These are phyloP conservation scores for Aureobasidium melanogenum DNA, from an alignment of 2,329 filamentous ascomycete species.

Conservation along the genomic window DNA sequence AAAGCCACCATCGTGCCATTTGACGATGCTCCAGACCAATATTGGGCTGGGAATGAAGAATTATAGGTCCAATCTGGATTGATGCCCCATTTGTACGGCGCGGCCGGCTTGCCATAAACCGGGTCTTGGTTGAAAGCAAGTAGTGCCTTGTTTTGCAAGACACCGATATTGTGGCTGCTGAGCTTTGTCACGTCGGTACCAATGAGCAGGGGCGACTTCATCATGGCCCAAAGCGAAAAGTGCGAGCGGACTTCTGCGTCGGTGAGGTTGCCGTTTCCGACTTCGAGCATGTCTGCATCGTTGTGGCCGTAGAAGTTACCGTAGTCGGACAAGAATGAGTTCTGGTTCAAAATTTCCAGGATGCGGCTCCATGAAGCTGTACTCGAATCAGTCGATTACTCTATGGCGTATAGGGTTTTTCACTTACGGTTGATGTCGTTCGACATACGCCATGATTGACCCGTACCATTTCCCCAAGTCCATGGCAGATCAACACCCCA, in stretches of 20 bases:
- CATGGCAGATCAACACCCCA: conserved; percentile 22
- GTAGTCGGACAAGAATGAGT: conserved; percentile 37
- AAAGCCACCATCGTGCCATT: not conserved
- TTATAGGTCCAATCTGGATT: not conserved
- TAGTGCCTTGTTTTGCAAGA: conserved; percentile 27
- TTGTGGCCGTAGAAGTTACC: conserved; percentile 41
- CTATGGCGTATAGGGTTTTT: too few species aligned
- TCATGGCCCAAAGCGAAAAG: conserved; percentile 45
- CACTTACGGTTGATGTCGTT: conserved; percentile 42
- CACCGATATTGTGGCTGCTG: conserved; percentile 31
- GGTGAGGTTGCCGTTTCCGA: conserved; percentile 40
- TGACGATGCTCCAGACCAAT: not conserved
- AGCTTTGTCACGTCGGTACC: conserved; percentile 37
- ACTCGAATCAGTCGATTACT: conserved; percentile 20
- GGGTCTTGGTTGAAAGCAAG: conserved; percentile 44
- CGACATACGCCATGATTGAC: conserved; percentile 39
- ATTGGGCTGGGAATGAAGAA: not conserved
- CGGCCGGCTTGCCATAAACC: not conserved
- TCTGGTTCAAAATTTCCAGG: conserved; percentile 45
- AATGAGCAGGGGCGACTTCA: conserved; percentile 44
- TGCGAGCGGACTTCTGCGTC: conserved; percentile 43
- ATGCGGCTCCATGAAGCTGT: conserved; percentile 43
- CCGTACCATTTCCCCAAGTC: conserved; percentile 43
- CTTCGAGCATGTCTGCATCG: conserved; percentile 46
- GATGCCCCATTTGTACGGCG: not conserved